phyloP scores from a whole-genome alignment of 768 basidiomycete genomes.

The Leccinum fibrillosum region DNA sequence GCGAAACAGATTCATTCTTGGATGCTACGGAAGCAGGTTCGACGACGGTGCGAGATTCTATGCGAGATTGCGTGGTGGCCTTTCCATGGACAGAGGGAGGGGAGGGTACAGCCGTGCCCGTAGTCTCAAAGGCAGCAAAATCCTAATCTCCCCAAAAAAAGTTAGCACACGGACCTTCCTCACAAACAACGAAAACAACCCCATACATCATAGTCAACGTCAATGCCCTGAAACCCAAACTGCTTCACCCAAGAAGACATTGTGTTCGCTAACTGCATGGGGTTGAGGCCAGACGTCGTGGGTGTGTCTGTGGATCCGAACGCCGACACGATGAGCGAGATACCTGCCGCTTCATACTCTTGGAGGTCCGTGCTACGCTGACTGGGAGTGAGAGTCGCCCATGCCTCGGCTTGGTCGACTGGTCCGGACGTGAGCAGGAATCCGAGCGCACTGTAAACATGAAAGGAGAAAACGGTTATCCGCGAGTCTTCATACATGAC shows the following conservation, averaged over 20 bases:
- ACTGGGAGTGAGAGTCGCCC: conserved; percentile 34
- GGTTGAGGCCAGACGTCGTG: conserved; percentile 31
- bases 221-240: conserved; percentile 46
- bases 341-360: conserved; percentile 49
- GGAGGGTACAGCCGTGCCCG: conserved; percentile 37
- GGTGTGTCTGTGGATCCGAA: conserved; percentile 43
- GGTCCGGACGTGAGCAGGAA: not conserved
- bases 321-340: conserved; percentile 51
- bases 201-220: conserved; percentile 46
- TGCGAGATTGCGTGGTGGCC: conserved; percentile 3
- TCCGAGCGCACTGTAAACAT: not conserved
- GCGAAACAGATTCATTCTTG: conserved; percentile 16
- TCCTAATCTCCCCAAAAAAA: conserved; percentile 13
- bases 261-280: conserved; percentile 13
- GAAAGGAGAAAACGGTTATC: not conserved
- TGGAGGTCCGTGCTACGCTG: conserved; percentile 40
- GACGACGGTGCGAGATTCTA: conserved; percentile 26
- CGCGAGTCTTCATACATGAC: not conserved
- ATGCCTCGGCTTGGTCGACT: conserved; percentile 13
- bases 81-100: conserved; percentile 49
- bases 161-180: not conserved
- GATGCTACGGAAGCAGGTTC: conserved; percentile 7
- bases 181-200: not conserved
- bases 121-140: conserved; percentile 21
- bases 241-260: conserved; percentile 44